These are phyloP conservation scores for Agarophyton chilense DNA, from an alignment of 23 red algal genomes.

Conservation along the genomic window DNA sequence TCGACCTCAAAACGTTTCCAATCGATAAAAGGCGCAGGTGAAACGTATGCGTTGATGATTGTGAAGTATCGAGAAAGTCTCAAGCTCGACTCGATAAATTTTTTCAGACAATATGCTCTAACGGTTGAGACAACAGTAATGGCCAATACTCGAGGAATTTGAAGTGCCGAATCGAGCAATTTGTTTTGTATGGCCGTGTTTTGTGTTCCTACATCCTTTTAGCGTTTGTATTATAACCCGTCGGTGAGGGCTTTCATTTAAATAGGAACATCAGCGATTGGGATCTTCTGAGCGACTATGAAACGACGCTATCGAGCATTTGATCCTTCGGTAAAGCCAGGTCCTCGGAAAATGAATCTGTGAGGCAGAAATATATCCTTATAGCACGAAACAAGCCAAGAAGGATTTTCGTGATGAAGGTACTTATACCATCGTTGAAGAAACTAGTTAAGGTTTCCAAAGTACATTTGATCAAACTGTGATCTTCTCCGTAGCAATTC, in stretches of 20 bases:
- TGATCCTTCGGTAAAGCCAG: conserved; percentile 8
- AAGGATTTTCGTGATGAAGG: conserved; percentile 6
- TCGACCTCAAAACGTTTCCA: neutral
- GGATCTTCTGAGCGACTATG: neutral
- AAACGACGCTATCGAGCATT: neutral
- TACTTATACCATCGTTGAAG: conserved; percentile 10
- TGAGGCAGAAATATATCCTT: neutral
- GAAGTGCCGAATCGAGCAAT: neutral
- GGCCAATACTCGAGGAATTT: neutral
- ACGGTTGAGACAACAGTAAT: neutral
- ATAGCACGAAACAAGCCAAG: neutral
- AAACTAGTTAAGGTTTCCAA: neutral
- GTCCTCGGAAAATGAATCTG: conserved; percentile 21
- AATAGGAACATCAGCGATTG: neutral
- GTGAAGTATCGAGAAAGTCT: neutral
- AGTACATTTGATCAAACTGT: conserved; percentile 1
- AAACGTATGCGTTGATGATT: neutral
- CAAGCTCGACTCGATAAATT: neutral
- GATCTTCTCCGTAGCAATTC: neutral
- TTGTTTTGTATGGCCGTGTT: neutral
- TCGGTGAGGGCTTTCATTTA: neutral
- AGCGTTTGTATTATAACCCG: neutral
- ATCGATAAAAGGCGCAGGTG: neutral
- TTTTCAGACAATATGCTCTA: neutral
- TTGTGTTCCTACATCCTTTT: too few relatives aligned